Conservation (phyloP, 2,329 filamentous ascomycete genomes). For the Venturia carpophila region DNA sequence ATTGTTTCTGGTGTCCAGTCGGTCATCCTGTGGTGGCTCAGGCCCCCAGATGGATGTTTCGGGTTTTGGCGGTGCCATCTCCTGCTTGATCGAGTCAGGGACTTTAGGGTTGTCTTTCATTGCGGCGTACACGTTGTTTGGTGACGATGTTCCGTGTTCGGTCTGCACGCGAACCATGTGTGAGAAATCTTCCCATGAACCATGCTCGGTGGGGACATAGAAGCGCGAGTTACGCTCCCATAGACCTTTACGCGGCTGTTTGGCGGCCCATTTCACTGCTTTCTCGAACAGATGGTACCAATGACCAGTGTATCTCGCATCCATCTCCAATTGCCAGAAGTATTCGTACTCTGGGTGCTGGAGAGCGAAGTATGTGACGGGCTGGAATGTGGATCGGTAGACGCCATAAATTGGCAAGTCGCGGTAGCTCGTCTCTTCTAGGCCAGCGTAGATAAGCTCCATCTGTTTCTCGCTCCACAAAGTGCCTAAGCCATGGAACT, state of each 20-base stretch:
- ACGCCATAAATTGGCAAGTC: conserved; percentile 61
- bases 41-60: conserved; percentile 46
- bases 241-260: conserved; percentile 61
- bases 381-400: conserved; percentile 77
- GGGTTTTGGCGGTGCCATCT: conserved; percentile 24
- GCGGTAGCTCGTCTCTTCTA: conserved; percentile 44
- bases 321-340: conserved; percentile 96
- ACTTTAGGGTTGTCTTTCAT: conserved; percentile 37
- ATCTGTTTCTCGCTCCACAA: conserved; percentile 47
- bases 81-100: conserved; percentile 30
- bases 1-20: conserved; percentile 46
- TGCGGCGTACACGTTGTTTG: conserved; percentile 37
- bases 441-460: conserved; percentile 46
- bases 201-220: conserved; percentile 65
- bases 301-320: conserved; percentile 82
- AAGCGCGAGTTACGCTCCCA: conserved; percentile 74
- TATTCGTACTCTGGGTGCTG: conserved; percentile 82
- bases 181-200: conserved; percentile 64
- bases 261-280: conserved; percentile 56
- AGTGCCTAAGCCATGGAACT: conserved; percentile 46
- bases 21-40: conserved; percentile 34
- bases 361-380: conserved; percentile 86
- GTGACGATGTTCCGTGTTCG: conserved; percentile 42
- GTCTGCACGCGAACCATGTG: conserved; percentile 56
- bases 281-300: conserved; percentile 72